A percentile compares a stretch with the other conserved stretches of the same genome.
phyloP scores from a whole-genome alignment of 352 stramenopile genomes.

The Phytopythium kandeliae region DNA sequence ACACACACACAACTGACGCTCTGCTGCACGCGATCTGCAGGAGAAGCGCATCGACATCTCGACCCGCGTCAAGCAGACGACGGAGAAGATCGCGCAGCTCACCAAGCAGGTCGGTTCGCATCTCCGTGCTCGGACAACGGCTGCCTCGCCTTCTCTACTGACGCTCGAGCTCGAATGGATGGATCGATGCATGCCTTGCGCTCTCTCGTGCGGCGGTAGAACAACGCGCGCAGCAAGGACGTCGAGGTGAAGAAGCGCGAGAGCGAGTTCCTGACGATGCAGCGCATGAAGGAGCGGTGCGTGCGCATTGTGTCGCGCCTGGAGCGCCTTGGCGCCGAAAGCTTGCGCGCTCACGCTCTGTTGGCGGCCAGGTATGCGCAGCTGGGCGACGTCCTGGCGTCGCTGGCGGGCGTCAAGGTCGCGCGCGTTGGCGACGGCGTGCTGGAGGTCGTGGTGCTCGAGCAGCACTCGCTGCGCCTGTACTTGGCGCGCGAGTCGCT shows the following conservation, averaged over 20 bases:
- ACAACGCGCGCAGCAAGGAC: slow-evolving; percentile 61
- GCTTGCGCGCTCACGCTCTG: slow-evolving; percentile 1
- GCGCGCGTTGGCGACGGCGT: slow-evolving; percentile 47
- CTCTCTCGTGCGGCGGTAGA: slow-evolving; percentile 15
- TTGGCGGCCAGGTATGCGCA: slow-evolving; percentile 45
- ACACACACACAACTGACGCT: too few relatives aligned
- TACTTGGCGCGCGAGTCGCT: slow-evolving; percentile 57
- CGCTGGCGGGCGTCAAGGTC: slow-evolving; percentile 53
- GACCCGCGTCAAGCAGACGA: slow-evolving; percentile 59
- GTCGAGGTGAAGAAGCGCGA: slow-evolving; percentile 68
- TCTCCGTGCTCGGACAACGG: too few relatives aligned
- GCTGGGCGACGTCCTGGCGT: slow-evolving; percentile 44
- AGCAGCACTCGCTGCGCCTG: slow-evolving; percentile 44
- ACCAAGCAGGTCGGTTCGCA: slow-evolving; percentile 5
- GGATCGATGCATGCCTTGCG: too few relatives aligned
- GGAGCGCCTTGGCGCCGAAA: too few relatives aligned
- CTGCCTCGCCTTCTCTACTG: too few relatives aligned
- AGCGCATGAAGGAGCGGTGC: slow-evolving; percentile 75
- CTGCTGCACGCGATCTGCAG: too few relatives aligned
- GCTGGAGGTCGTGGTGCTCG: slow-evolving; percentile 49
- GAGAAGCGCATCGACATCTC: slow-evolving; percentile 72
- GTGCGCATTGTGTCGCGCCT: too few relatives aligned
- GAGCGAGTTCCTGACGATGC: slow-evolving; percentile 58
- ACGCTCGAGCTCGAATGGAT: too few relatives aligned
- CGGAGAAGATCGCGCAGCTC: slow-evolving; percentile 26